phyloP scores from a whole-genome alignment of 1,284 basidiomycete species.

The Apiotrichum gamsii region DNA sequence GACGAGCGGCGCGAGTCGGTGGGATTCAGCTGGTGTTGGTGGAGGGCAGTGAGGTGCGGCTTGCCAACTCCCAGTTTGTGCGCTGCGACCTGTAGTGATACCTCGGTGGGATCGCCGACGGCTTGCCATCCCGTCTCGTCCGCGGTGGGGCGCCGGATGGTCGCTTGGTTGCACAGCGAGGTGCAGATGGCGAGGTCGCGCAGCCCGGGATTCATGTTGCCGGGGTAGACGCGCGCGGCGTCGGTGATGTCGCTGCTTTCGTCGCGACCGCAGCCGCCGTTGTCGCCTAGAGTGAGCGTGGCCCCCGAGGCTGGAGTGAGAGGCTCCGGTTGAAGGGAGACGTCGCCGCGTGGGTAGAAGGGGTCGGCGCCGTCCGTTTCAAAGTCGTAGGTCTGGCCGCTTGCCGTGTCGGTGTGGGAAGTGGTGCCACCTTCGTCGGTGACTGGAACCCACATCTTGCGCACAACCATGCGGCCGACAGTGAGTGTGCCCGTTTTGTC shows the following conservation, averaged over 20 bases:
- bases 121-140: conserved; percentile 57
- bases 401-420: conserved; percentile 23
- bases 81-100: conserved; percentile 61
- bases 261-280: conserved; percentile 20
- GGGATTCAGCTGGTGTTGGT: conserved; percentile 2
- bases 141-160: conserved; percentile 39
- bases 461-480: conserved; percentile 53
- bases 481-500: conserved; percentile 65
- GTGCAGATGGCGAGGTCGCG: conserved; percentile 48
- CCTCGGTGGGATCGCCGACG: conserved; percentile 64
- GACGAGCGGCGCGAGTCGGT: conserved; percentile 11
- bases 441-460: conserved; percentile 55
- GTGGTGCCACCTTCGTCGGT: conserved; percentile 24
- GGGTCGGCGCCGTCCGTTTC: conserved; percentile 47
- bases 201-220: conserved; percentile 33
- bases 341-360: conserved; percentile 48
- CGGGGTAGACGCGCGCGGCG: conserved; percentile 29
- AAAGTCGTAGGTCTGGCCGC: conserved; percentile 45
- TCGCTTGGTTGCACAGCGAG: conserved; percentile 52
- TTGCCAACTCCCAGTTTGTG: conserved; percentile 51
- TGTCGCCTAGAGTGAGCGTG: too few species aligned
- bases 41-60: conserved; percentile 40
- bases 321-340: conserved; percentile 21
- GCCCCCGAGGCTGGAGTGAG: too few species aligned
- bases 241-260: conserved; percentile 14